Conservation (phyloP, 495 filamentous ascomycete genomes). For the Glutinoglossum americanum region DNA sequence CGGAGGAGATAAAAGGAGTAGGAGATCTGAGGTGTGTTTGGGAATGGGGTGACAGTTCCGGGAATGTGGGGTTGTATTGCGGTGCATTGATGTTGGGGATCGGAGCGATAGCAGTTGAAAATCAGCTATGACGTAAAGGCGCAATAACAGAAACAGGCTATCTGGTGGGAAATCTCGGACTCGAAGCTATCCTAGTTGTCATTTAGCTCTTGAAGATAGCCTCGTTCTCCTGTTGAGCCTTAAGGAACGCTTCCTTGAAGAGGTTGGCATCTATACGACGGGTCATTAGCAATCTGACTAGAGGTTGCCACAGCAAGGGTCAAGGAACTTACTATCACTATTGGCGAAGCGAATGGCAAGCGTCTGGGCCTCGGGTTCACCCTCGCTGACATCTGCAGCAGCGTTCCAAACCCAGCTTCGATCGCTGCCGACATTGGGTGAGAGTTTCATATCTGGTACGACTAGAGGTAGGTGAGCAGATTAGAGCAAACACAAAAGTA, state of each 20-base stretch:
- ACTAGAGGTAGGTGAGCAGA: conserved; percentile 30
- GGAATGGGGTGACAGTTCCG: not conserved
- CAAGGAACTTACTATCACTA: conserved; percentile 58
- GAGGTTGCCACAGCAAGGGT: conserved; percentile 4
- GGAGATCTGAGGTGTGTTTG: not conserved
- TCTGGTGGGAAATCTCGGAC: too few relatives aligned
- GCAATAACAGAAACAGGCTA: not conserved
- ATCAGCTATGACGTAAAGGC: not conserved
- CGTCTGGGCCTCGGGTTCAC: conserved; percentile 87
- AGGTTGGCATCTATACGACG: conserved; percentile 60
- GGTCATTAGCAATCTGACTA: conserved; percentile 12
- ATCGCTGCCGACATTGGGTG: conserved; percentile 91
- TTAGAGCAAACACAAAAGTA: not conserved
- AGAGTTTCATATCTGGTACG: conserved; percentile 96
- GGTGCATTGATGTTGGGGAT: not conserved
- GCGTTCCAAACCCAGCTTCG: conserved; percentile 99
- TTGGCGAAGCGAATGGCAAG: conserved; percentile 96
- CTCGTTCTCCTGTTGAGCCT: conserved; percentile 94
- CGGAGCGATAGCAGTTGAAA: not conserved
- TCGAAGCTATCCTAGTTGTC: not conserved
- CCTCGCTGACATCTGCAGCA: conserved; percentile 91
- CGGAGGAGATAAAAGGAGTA: not conserved
- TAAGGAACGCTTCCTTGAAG: conserved; percentile 97
- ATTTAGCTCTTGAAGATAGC: conserved; percentile 34
- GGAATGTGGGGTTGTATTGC: not conserved